Evolutionary conservation across 305 asterid genomes (phyloP), one percentile per base, ranked within the genome.

Genomic region (Lippia alba): DNA sequence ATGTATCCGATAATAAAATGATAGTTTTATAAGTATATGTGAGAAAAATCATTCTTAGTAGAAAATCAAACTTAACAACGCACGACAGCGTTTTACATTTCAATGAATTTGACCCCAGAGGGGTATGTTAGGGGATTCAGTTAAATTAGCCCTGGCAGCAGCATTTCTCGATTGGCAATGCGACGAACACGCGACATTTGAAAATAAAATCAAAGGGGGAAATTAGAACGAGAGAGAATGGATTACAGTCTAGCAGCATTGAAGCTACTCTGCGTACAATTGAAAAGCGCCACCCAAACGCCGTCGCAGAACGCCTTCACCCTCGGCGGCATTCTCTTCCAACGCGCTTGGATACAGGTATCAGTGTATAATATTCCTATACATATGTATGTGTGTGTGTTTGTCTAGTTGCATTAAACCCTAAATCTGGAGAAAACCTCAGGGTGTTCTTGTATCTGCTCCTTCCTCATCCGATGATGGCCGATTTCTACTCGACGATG

Each of bases 291-390:
- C 66, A 64, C 70, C 71, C 74, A 67, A 70, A 67, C 87, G 49
- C 50, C 80, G 66, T 68, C 89, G 50, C 85, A 77, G 64, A 59
- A 76, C 19, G 75, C 94, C 69, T 87, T 66, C 83, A 75, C 84
- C 67, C 88, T 91, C 61, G 87, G 90, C 62, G 85, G 89, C 70
- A 83, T 94, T 79, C 96, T 89, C 74, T 94, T 91, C 86, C 99
- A 94, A 73, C 97, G 99, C 76, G 94, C 86, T 48, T 94, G 97
- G 97, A 53, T 94, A 49, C 98, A 91, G 91, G 98, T 91, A n/a
- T n/a, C 36, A 30, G 9, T 30, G 8, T 30, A 9, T n/a, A n/a
- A n/a, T 18, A 4, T 51, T 36, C 41, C n/a, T n/a, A n/a, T n/a
- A n/a, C n/a, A n/a, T n/a, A n/a, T n/a, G 48, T 24, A 8, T 30